Percentiles rank a stretch among this genome's conserved stretches.
Conservation (phyloP, 2,329 filamentous ascomycete genomes). For the Cercospora citrullina region DNA sequence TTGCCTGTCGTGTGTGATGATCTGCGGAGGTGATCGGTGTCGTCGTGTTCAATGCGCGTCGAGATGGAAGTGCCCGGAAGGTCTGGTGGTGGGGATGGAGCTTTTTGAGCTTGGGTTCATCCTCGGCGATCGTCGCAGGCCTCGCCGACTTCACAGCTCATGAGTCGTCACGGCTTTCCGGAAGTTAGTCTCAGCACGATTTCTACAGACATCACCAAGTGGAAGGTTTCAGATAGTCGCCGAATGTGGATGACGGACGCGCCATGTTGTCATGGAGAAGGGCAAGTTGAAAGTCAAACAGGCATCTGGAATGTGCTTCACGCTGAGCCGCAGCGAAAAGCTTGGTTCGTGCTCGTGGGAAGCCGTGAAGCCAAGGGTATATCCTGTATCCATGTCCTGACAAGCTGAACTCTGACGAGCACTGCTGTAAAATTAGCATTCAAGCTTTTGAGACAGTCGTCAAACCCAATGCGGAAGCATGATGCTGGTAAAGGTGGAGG, state of each 20-base stretch:
- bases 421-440: background rate
- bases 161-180: background rate
- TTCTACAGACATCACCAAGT: background rate
- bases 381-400: background rate
- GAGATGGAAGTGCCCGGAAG: background rate
- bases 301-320: background rate
- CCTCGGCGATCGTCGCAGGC: conserved; percentile 1
- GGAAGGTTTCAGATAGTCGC: background rate
- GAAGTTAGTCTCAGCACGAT: background rate
- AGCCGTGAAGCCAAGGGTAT: background rate
- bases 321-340: background rate
- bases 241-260: background rate
- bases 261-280: background rate
- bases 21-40: background rate
- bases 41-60: background rate
- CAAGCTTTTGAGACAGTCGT: background rate
- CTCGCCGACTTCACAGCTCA: conserved; percentile 5
- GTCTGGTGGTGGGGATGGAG: background rate
- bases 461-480: background rate
- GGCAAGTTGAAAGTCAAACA: background rate
- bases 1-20: conserved; percentile 7
- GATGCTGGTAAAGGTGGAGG: background rate
- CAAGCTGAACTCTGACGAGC: background rate
- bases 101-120: background rate
- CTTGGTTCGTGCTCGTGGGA: background rate